Percentiles rank a stretch among this genome's conserved stretches.
Conservation (phyloP, 148 eudicot genomes). For the Arbutus unedo region DNA sequence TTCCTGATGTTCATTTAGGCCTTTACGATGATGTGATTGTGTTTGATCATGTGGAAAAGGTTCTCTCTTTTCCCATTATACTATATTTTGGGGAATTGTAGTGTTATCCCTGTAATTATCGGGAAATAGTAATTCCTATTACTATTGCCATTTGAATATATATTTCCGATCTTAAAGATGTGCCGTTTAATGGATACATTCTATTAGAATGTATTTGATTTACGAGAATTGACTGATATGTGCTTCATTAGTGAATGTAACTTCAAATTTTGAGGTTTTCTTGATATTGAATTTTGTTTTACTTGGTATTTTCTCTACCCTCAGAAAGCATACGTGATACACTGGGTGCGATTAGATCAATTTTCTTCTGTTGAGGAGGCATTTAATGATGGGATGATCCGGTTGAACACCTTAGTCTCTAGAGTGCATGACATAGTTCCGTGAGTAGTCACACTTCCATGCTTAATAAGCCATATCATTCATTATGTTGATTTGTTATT, state of each 20-base stretch:
- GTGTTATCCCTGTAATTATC: neutral
- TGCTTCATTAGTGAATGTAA: neutral
- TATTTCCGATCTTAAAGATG: neutral
- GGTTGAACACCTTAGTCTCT: conserved; percentile 60
- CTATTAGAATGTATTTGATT: neutral
- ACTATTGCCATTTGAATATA: neutral
- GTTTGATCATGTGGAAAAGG: conserved; percentile 98
- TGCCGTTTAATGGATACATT: neutral
- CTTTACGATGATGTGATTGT: conserved; percentile 94
- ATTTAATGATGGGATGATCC: conserved; percentile 60
- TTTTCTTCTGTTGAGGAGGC: conserved; percentile 83
- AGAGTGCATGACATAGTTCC: conserved; percentile 74
- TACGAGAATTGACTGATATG: neutral
- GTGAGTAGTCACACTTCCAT: conserved; percentile 42
- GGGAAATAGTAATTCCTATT: neutral
- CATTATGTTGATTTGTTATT: conserved; percentile 1
- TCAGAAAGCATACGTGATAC: conserved; percentile 83
- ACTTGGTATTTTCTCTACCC: conserved; percentile 11
- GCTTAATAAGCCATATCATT: neutral
- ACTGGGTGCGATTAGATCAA: conserved; percentile 83
- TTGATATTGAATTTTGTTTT: neutral
- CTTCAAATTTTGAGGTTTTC: conserved; percentile 1
- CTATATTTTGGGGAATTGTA: neutral
- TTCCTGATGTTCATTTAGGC: conserved; percentile 91
- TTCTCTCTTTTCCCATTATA: conserved; percentile 22